Evolutionary conservation across 495 filamentous ascomycete genomes (phyloP).

Genomic region (Talaromyces stipitatus): DNA sequence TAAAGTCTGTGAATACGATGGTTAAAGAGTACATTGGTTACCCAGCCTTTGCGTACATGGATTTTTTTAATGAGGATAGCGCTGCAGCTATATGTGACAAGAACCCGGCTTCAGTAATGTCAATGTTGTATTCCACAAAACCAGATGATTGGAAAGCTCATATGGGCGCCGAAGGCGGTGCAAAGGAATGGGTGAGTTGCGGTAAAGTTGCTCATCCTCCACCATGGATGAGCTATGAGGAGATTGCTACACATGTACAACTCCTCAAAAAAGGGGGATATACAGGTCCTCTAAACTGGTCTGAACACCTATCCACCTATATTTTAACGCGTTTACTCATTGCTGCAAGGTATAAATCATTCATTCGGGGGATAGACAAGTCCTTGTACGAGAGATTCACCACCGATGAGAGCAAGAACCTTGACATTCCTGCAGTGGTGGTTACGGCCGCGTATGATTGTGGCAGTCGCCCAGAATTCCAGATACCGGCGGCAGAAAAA

Average conservation of each 20-base stretch:
- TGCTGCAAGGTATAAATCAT: neutral
- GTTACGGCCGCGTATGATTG: neutral
- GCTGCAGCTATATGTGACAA: neutral
- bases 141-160: slow-evolving; percentile 3
- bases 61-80: slow-evolving; percentile 3
- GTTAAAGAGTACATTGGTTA: neutral
- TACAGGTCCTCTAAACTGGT: slow-evolving; percentile 5
- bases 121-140: neutral
- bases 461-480: neutral
- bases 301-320: neutral
- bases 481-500: neutral
- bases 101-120: neutral
- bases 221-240: neutral
- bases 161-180: neutral
- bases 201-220: neutral
- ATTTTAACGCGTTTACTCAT: neutral
- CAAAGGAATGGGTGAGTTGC: slow-evolving; percentile 1
- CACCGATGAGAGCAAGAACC: neutral
- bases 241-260: neutral
- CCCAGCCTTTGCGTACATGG: neutral
- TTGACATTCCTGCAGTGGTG: neutral
- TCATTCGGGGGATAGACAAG: neutral
- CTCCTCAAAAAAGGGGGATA: slow-evolving; percentile 2
- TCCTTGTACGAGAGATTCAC: neutral
- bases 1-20: neutral